Base-by-base conservation (phyloP, 1,139 yeast species). In the Geotrichum phurueaensis region DNA sequence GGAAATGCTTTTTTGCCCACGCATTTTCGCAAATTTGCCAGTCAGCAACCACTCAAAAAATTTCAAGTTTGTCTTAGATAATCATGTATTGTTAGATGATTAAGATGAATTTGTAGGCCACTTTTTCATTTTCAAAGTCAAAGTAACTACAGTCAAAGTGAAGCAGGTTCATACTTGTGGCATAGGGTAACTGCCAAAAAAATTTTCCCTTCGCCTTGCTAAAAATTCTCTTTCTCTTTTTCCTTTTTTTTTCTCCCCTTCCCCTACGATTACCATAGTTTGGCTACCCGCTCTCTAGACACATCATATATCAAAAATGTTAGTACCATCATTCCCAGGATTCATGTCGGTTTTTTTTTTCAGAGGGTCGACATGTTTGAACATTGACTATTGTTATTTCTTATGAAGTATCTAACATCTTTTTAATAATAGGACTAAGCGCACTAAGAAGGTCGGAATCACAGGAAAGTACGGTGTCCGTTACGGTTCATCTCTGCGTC, bases 381-480 rank as follows among this genome's bases (percentile, higher is more conserved):
- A 6, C 20, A 2, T 39, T n/a, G 45, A 15, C 5, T 39, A 39
- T 15, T 39, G 7, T 15, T 15, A 39, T 6, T 39, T 6, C 6
- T 39, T 1, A 5, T 39, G 12, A 25, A 31, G 12, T 18, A 31
- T n/a, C 54, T 53, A 53, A 53, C 23, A 15, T 13, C 39, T 23
- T 48, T 27, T 48, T 27, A 20, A n/a, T 23, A 27, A 20, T 51
- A 90, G 96, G 98, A 87, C 97, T 82, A 92, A 92, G 85, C 90
- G 99, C 89, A 94, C 99, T 76, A 94, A 94, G 96, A 94, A 94
- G 92, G 99, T 94, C 80, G 99, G 99, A 83, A 94, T 94, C 85
- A 94, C 99, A 81, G 99, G 99, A 87, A 95, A 95, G 86, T 94
- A 90, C 87, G 99, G 98, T 89, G 97, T 94, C 84, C 92, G 99